Conservation (phyloP, 345 rosid species). For the Corymbia maculata region DNA sequence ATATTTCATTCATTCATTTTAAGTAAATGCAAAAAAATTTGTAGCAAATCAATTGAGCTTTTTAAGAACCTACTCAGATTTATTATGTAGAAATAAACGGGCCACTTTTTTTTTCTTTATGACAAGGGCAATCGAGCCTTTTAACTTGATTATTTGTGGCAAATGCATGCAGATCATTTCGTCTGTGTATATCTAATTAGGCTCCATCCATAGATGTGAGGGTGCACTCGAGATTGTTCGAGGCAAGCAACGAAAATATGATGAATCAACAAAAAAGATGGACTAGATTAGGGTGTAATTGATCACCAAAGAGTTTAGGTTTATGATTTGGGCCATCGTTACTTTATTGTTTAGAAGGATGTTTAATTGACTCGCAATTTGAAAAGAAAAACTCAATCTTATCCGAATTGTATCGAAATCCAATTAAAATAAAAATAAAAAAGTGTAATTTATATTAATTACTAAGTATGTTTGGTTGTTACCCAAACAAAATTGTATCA, state of each 20-base stretch:
- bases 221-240: neutral
- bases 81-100: neutral
- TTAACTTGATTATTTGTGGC: neutral
- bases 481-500: neutral
- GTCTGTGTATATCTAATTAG: neutral
- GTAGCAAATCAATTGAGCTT: too few species aligned
- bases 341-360: neutral
- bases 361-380: neutral
- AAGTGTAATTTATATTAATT: rapidly evolving
- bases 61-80: too few species aligned
- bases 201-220: rapidly evolving
- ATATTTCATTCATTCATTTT: neutral
- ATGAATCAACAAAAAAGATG: neutral
- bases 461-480: neutral
- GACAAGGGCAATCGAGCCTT: neutral
- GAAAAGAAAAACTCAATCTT: rapidly evolving
- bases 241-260: neutral
- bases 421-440: neutral
- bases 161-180: neutral
- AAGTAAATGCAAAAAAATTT: rapidly evolving
- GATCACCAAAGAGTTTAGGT: neutral
- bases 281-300: neutral
- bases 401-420: neutral
- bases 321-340: neutral
- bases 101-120: neutral